Conservation (phyloP, 306 rosid species). For the Rubus parviflorus region DNA sequence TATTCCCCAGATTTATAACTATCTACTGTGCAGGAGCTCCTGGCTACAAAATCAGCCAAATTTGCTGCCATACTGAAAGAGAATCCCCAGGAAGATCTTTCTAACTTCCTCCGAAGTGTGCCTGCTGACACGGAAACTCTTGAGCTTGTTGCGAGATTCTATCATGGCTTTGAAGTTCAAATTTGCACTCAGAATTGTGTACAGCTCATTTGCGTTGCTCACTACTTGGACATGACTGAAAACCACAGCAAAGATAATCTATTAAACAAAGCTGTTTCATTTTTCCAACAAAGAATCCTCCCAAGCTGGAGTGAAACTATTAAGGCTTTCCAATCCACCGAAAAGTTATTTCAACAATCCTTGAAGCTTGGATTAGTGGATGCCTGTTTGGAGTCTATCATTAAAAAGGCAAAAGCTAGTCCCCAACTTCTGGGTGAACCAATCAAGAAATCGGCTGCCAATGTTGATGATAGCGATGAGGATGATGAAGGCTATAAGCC, state of each 20-base stretch:
- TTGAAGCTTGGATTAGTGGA: conserved; percentile 39
- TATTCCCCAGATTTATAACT: not conserved
- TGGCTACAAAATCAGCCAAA: conserved; percentile 46
- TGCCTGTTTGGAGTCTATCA: conserved; percentile 42
- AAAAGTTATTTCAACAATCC: conserved; percentile 36
- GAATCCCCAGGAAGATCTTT: conserved; percentile 31
- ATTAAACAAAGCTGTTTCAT: conserved; percentile 20
- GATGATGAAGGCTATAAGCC: conserved; percentile 19
- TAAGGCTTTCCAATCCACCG: conserved; percentile 40
- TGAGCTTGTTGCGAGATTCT: conserved; percentile 48
- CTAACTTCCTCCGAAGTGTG: conserved; percentile 33
- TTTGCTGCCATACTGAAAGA: conserved; percentile 30
- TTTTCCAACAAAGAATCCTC: conserved; percentile 42
- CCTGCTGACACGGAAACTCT: conserved; percentile 34
- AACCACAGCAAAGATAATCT: conserved; percentile 47
- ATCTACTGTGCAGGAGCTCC: conserved; percentile 31
- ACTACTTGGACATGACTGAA: conserved; percentile 48
- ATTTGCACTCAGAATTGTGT: conserved; percentile 47
- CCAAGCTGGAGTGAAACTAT: conserved; percentile 53
- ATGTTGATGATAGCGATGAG: conserved; percentile 19
- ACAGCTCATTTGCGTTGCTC: conserved; percentile 42
- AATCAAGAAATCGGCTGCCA: conserved; percentile 1
- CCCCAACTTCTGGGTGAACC: conserved; percentile 51
- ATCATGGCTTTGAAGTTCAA: conserved; percentile 35
- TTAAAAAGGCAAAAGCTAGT: conserved; percentile 31